A percentile compares a stretch with the other conserved stretches of the same genome.
Conservation (phyloP, 345 rosid species). For the Citrus inodora region DNA sequence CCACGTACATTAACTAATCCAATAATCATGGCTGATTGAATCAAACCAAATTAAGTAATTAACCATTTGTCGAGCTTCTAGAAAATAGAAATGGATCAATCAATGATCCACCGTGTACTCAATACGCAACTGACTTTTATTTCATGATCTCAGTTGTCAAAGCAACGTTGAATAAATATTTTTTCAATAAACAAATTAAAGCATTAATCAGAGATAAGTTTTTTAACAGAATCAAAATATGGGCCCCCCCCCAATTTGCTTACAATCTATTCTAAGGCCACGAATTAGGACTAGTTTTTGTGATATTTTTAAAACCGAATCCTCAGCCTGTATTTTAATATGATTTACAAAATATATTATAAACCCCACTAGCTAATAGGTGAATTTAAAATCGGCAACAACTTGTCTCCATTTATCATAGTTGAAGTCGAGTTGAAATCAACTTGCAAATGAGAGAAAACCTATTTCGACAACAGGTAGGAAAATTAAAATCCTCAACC, state of each 20-base stretch:
- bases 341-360: too few species aligned
- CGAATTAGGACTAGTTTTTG: background rate
- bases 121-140: background rate
- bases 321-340: background rate
- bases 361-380: too few species aligned
- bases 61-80: conserved; percentile 1
- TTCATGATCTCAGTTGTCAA: background rate
- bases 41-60: background rate
- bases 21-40: background rate
- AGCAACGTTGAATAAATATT: background rate
- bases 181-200: background rate
- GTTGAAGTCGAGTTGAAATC: too few species aligned
- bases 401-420: too few species aligned
- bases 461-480: too few species aligned
- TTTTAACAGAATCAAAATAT: background rate
- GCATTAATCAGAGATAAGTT: background rate
- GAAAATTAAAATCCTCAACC: too few species aligned
- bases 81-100: background rate
- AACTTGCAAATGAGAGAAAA: too few species aligned
- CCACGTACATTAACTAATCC: background rate
- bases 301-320: background rate
- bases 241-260: background rate
- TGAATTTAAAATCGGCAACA: too few species aligned
- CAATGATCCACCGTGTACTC: background rate
- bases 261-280: background rate